Evolutionary conservation across 768 basidiomycete species (phyloP).

Genomic region (Trametes cinnabarina): DNA sequence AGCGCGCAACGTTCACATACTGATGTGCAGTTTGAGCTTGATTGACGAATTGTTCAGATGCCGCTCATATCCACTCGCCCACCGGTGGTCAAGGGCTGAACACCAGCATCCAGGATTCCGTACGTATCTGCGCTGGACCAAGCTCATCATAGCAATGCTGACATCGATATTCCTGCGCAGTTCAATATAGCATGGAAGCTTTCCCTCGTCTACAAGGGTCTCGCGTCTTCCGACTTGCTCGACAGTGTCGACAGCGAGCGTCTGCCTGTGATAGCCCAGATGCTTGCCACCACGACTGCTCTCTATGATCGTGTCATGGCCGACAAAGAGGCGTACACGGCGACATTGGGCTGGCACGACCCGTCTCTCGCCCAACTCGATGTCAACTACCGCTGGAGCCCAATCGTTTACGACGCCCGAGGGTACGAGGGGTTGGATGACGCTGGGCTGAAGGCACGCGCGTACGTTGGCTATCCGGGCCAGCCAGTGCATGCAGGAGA

Average conservation of each 20-base stretch:
- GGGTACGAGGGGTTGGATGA: conserved; percentile 20
- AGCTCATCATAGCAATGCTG: not conserved
- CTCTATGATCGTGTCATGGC: conserved; percentile 10
- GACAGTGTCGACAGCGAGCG: conserved; percentile 30
- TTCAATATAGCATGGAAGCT: conserved; percentile 34
- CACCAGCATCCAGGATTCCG: conserved; percentile 29
- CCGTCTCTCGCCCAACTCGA: conserved; percentile 42
- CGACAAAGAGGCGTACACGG: not conserved
- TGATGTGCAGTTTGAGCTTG: too few relatives aligned
- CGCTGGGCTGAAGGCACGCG: conserved; percentile 17
- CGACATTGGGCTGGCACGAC: conserved; percentile 25
- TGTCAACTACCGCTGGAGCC: conserved; percentile 53
- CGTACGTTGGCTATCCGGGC: conserved; percentile 19
- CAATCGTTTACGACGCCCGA: conserved; percentile 42
- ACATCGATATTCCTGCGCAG: conserved; percentile 6
- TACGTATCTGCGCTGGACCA: conserved; percentile 1
- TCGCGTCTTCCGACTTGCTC: conserved; percentile 26
- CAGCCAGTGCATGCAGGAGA: conserved; percentile 40
- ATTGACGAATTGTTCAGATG: too few relatives aligned
- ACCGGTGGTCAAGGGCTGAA: conserved; percentile 41
- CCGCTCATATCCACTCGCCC: conserved; percentile 45
- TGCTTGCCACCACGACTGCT: conserved; percentile 27
- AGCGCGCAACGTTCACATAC: too few relatives aligned
- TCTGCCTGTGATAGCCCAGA: conserved; percentile 28
- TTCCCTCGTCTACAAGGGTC: conserved; percentile 28